Conservation (phyloP, 1,284 basidiomycete species). For the Cryptococcus maquisensis region DNA sequence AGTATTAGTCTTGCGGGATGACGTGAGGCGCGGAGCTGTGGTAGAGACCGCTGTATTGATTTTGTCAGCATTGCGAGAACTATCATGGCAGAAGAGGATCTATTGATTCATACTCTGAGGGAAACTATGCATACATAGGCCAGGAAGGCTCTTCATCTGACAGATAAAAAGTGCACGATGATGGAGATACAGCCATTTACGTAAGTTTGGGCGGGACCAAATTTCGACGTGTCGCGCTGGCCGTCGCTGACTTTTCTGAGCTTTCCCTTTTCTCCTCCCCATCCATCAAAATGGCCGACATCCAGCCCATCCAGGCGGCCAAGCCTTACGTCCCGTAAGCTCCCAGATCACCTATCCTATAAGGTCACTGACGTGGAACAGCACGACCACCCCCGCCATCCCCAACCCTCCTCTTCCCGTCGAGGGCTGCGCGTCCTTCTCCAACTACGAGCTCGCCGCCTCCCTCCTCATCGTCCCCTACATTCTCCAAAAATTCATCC, state of each 20-base stretch:
- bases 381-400: conserved; percentile 42
- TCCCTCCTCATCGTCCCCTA: conserved; percentile 74
- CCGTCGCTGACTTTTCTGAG: neutral
- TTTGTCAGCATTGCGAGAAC: too few relatives aligned
- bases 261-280: neutral
- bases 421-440: conserved; percentile 81
- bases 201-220: conserved; percentile 7
- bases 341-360: neutral
- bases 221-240: neutral
- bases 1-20: too few relatives aligned
- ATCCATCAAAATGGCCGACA: conserved; percentile 12
- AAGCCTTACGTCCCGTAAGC: conserved; percentile 11
- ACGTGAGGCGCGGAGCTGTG: too few relatives aligned
- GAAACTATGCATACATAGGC: too few relatives aligned
- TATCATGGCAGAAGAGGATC: too few relatives aligned
- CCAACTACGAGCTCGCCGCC: conserved; percentile 71
- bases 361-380: conserved; percentile 4
- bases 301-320: conserved; percentile 4
- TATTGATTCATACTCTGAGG: too few relatives aligned
- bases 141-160: too few relatives aligned
- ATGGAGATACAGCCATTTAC: neutral
- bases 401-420: conserved; percentile 77
- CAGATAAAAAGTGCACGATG: too few relatives aligned
- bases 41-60: too few relatives aligned
- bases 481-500: conserved; percentile 71